A percentile compares a stretch with the other conserved stretches of the same genome.
These are phyloP conservation scores for Chlorociboria aeruginascens DNA, from an alignment of 495 filamentous ascomycete genomes.

Conservation along the genomic window DNA sequence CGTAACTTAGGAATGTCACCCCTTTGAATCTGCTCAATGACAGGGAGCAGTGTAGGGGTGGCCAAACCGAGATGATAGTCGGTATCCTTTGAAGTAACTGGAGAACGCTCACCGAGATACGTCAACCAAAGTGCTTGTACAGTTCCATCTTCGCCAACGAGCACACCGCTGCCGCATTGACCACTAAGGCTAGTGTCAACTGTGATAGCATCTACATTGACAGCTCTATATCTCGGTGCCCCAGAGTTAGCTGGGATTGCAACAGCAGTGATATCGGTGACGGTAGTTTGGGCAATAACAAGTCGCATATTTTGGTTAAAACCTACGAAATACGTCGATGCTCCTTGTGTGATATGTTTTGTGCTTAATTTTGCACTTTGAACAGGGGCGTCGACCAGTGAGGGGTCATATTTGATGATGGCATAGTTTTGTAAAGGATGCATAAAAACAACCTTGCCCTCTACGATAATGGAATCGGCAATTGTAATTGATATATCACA, in stretches of 20 bases:
- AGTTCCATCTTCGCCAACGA: slow-evolving; percentile 79
- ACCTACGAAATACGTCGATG: slow-evolving; percentile 88
- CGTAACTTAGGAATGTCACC: slow-evolving; percentile 68
- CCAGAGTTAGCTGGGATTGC: slow-evolving; percentile 87
- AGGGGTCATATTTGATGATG: slow-evolving; percentile 89
- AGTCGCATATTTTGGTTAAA: slow-evolving; percentile 94
- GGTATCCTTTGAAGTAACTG: slow-evolving; percentile 71
- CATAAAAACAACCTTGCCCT: slow-evolving; percentile 89
- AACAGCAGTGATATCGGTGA: slow-evolving; percentile 96
- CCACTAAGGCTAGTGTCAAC: slow-evolving; percentile 84
- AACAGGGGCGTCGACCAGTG: slow-evolving; percentile 83
- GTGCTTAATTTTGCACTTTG: slow-evolving; percentile 74
- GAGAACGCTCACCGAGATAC: slow-evolving; percentile 80
- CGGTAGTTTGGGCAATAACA: slow-evolving; percentile 84
- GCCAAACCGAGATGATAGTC: slow-evolving; percentile 94
- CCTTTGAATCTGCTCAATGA: slow-evolving; percentile 71
- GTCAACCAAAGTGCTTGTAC: slow-evolving; percentile 94
- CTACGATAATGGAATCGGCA: slow-evolving; percentile 88
- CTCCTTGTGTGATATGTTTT: slow-evolving; percentile 73
- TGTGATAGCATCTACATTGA: slow-evolving; percentile 95
- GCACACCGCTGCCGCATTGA: slow-evolving; percentile 90
- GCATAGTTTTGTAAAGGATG: slow-evolving; percentile 98
- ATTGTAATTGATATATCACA: slow-evolving; percentile 94
- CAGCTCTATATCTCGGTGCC: slow-evolving; percentile 87
- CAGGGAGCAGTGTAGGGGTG: slow-evolving; percentile 76